Percentiles rank a stretch among this genome's conserved stretches.
Conservation (phyloP, 148 eudicot species). For the Diospyros kaki region DNA sequence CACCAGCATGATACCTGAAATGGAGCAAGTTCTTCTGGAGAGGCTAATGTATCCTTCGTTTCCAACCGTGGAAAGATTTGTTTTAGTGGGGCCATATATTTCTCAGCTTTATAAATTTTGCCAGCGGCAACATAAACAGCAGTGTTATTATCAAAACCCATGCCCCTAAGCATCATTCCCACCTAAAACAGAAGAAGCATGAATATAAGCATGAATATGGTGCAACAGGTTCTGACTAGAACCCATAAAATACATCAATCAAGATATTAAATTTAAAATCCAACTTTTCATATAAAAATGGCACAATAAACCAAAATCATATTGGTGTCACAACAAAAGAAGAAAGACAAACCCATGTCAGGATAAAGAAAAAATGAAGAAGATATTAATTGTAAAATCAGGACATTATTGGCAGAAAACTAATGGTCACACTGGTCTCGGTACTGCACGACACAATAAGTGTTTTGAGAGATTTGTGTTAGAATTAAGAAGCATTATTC, state of each 20-base stretch:
- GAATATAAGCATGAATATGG: background rate
- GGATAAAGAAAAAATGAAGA: background rate
- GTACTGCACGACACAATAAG: no score
- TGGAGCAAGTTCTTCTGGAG: conserved; percentile 84
- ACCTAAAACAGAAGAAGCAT: conserved; percentile 38
- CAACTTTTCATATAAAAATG: background rate
- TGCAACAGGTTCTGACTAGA: background rate
- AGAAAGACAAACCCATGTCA: background rate
- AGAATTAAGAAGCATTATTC: no score
- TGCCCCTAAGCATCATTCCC: conserved; percentile 98
- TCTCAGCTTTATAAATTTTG: conserved; percentile 81
- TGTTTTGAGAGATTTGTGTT: no score
- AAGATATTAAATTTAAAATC: background rate
- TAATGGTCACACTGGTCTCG: background rate
- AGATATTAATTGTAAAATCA: background rate
- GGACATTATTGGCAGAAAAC: background rate
- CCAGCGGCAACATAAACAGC: conserved; percentile 90
- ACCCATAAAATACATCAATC: background rate
- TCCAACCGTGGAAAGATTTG: conserved; percentile 79
- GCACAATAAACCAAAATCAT: background rate
- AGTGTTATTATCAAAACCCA: conserved; percentile 93
- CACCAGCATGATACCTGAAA: conserved; percentile 50
- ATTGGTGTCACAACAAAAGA: background rate
- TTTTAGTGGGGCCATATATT: conserved; percentile 87
- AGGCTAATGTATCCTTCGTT: conserved; percentile 79